phyloP scores from a whole-genome alignment of 331 rosid species.

The Pyrus hybrid region DNA sequence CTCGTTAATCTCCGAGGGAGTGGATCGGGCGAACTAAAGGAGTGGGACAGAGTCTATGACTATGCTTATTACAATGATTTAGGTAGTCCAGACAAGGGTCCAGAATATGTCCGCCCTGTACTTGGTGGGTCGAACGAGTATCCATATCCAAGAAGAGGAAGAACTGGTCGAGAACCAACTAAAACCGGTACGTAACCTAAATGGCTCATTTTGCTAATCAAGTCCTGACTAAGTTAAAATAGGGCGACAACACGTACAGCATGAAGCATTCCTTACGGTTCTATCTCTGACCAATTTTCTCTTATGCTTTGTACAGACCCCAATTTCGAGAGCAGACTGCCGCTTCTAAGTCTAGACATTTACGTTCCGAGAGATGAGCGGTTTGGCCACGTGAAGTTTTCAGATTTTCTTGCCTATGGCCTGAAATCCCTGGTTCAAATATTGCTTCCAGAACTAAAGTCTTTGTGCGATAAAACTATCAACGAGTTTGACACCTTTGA shows the following conservation, averaged over 20 bases:
- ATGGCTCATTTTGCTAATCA: background rate
- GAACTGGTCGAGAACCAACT: constrained; percentile 64
- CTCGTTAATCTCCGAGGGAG: constrained; percentile 55
- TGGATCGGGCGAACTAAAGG: constrained; percentile 54
- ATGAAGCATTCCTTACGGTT: too few relatives aligned
- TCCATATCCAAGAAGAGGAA: constrained; percentile 89
- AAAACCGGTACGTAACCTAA: constrained; percentile 32
- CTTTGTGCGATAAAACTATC: constrained; percentile 69
- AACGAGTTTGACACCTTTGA: constrained; percentile 75
- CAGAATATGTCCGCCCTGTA: constrained; percentile 41
- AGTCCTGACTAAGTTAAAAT: background rate
- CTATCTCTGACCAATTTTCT: background rate
- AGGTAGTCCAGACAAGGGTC: constrained; percentile 61
- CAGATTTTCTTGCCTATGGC: constrained; percentile 76
- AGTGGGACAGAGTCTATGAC: constrained; percentile 98
- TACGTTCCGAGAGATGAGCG: constrained; percentile 91
- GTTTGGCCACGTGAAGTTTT: constrained; percentile 62
- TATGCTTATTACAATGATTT: constrained; percentile 82
- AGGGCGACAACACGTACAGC: background rate
- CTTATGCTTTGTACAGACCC: constrained; percentile 46
- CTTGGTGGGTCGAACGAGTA: constrained; percentile 61
- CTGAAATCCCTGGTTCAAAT: constrained; percentile 63
- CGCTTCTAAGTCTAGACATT: constrained; percentile 48
- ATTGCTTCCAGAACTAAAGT: constrained; percentile 56
- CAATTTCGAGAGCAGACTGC: constrained; percentile 58